Conservation (phyloP, 2,329 filamentous ascomycete genomes). For the Teratosphaeriaceae sp. region DNA sequence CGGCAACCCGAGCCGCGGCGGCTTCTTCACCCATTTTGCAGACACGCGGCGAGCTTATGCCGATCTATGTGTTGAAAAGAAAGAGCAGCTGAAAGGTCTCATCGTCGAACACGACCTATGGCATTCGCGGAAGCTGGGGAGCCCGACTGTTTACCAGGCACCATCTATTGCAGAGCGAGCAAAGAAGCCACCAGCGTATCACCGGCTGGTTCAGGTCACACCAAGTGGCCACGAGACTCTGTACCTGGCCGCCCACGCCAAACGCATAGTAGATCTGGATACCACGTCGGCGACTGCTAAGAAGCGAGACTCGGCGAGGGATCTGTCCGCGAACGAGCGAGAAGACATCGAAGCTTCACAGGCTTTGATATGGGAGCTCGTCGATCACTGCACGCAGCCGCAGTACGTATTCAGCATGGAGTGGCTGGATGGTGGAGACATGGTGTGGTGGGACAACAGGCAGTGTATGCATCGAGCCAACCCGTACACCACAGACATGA, state of each 20-base stretch:
- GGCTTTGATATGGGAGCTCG: slow-evolving; percentile 5
- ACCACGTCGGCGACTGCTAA: background rate
- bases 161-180: background rate
- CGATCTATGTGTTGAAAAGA: background rate
- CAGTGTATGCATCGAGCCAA: slow-evolving; percentile 5
- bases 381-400: slow-evolving; percentile 5
- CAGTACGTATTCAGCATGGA: slow-evolving; percentile 7
- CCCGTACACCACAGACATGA: slow-evolving; percentile 1
- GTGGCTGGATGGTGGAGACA: slow-evolving; percentile 5
- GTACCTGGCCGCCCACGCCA: slow-evolving; percentile 3
- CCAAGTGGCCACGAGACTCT: background rate
- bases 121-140: slow-evolving; percentile 4
- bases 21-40: slow-evolving; percentile 5
- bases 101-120: slow-evolving; percentile 4
- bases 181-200: slow-evolving; percentile 4
- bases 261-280: background rate
- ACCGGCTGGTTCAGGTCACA: background rate
- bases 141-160: background rate
- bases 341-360: slow-evolving; percentile 2
- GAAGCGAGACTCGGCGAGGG: background rate
- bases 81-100: background rate
- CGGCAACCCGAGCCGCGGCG: background rate
- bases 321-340: background rate
- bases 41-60: slow-evolving; percentile 3
- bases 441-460: slow-evolving; percentile 5